Conservation (phyloP, 805 yeast genomes). For the Yueomyces sp. region DNA sequence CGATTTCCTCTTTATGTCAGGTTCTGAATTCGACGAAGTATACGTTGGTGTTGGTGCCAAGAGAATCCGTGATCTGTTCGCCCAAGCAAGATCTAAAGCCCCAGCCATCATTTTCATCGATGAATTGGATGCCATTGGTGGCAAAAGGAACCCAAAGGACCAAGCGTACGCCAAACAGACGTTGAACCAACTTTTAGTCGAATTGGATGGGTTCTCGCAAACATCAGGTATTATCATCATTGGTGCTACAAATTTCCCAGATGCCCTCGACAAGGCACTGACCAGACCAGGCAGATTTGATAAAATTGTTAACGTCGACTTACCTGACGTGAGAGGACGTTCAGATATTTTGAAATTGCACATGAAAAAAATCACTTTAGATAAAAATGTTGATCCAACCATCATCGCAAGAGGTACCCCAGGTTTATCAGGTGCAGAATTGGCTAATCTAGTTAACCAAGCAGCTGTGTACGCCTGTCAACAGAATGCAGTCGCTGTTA, state of each 20-base stretch:
- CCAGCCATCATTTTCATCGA: conserved; percentile 97
- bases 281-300: conserved; percentile 98
- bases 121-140: conserved; percentile 98
- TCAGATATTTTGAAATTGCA: conserved; percentile 84
- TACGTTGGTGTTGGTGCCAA: conserved; percentile 99
- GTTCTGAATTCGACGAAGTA: conserved; percentile 94
- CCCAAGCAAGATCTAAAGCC: conserved; percentile 86
- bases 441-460: conserved; percentile 90
- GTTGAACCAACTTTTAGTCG: conserved; percentile 86
- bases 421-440: conserved; percentile 96
- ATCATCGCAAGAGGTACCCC: conserved; percentile 95
- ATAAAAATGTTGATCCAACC: conserved; percentile 75
- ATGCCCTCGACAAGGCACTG: conserved; percentile 87
- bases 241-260: conserved; percentile 98
- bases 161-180: conserved; percentile 98
- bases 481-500: conserved; percentile 78
- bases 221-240: conserved; percentile 87
- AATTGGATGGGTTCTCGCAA: conserved; percentile 90
- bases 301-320: conserved; percentile 84
- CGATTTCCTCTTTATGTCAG: conserved; percentile 96
- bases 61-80: conserved; percentile 85
- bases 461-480: conserved; percentile 97
- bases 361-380: conserved; percentile 77
- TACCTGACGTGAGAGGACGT: conserved; percentile 97
- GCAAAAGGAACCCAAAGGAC: conserved; percentile 92